Evolutionary conservation across 345 rosid species (phyloP), one percentile per base, ranked within the genome.

Genomic region (Toxicodendron radicans): DNA sequence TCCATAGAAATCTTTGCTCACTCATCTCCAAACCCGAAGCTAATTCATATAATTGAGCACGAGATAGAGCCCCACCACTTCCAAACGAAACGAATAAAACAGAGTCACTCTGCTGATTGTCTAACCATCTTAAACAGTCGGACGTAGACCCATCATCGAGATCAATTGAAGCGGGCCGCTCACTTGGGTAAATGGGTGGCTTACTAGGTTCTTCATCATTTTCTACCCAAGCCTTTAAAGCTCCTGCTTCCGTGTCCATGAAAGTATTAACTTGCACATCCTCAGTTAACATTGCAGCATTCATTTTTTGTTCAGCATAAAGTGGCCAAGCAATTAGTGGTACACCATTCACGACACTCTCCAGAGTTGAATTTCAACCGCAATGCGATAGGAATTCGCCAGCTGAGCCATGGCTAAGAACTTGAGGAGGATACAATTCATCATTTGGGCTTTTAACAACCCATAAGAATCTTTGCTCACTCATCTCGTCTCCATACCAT

Each of bases 111-210:
- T 83, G 85, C 30, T 83, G 83, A 10, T 57, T 18, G 24, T 76
- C 79, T 20, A 83, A 61, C 81, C 85, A 79, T 24, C 7, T 76
- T 61, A 79, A 41, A 74, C 87, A 83, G 41, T 68, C 70, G 14
- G 61, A 59, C 68, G 32, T 61, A 5, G 5, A 20, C 52, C 20
- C 66, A 3, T 14, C 5, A 23, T 12, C 27, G 24, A 32, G 8
- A n/a, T 54, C 61, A 21, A 17, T 57, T 56, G 62, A 10, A 38
- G 7, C 33, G 16, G 30, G 38, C 51, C 66, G 45, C 2, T 87
- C 86, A 46, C 85, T 75, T 3, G 86, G 84, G 64, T 82, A 83
- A 21, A 87, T 71, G 43, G 83, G 76, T 21, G 84, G 83, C 41
- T 72, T 76, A n/a, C 66, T 72, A 9, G 61, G 62, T 63, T 41